A percentile compares a stretch with the other conserved stretches of the same genome.
Evolutionary conservation across 2,329 filamentous ascomycete genomes (phyloP).

Genomic region (Fusarium annulatum): DNA sequence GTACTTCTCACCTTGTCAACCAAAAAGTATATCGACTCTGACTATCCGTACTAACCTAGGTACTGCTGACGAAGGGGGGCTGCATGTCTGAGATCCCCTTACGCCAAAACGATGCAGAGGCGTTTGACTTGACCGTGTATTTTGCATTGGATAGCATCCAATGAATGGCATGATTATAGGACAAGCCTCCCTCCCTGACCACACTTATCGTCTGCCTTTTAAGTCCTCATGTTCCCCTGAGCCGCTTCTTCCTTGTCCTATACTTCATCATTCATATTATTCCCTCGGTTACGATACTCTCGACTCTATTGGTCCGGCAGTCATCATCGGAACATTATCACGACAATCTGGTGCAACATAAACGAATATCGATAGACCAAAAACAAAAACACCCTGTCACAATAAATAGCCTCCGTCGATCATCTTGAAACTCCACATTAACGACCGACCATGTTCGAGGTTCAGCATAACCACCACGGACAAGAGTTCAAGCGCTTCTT

Average conservation of each 20-base stretch:
- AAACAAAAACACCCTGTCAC: slow-evolving; percentile 13
- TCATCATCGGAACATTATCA: slow-evolving; percentile 15
- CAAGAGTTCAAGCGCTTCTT: slow-evolving; percentile 45
- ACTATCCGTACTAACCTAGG: neutral
- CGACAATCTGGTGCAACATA: slow-evolving; percentile 1
- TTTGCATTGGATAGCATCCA: slow-evolving; percentile 9
- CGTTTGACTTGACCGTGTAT: slow-evolving; percentile 24
- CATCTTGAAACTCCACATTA: slow-evolving; percentile 16
- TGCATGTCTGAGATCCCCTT: slow-evolving; percentile 27
- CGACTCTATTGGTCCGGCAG: slow-evolving; percentile 5
- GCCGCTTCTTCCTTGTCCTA: slow-evolving; percentile 23
- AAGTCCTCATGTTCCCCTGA: slow-evolving; percentile 7
- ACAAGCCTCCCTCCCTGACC: slow-evolving; percentile 21
- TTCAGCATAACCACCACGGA: slow-evolving; percentile 43
- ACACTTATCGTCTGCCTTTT: slow-evolving; percentile 1
- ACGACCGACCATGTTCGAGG: slow-evolving; percentile 40
- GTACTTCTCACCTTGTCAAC: neutral
- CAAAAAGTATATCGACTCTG: neutral
- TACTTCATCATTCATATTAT: slow-evolving; percentile 13
- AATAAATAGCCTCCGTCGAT: slow-evolving; percentile 7
- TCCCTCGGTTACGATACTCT: neutral
- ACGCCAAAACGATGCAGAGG: slow-evolving; percentile 22
- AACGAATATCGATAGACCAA: slow-evolving; percentile 3
- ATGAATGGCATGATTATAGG: neutral
- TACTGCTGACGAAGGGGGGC: neutral